Conservation (phyloP, 208 protist genomes). For the Leishmania amazonensis region DNA sequence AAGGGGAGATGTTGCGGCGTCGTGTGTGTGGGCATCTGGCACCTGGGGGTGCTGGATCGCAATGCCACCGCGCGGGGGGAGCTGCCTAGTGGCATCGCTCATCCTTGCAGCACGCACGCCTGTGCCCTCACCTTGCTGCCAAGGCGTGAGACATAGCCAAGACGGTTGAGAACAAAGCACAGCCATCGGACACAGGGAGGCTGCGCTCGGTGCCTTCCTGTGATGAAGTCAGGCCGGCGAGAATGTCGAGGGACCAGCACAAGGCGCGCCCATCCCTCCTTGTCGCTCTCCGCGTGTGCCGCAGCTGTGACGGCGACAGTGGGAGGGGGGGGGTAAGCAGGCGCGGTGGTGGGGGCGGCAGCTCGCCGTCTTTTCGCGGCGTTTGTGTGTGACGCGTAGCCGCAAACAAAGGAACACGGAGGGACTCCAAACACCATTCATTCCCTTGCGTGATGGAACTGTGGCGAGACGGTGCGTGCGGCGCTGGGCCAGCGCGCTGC, state of each 20-base stretch:
- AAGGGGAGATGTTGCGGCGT: background rate
- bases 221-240: slow-evolving; percentile 13
- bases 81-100: background rate
- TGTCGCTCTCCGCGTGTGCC: background rate
- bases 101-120: background rate
- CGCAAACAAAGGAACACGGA: slow-evolving; percentile 20
- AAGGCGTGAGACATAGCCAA: background rate
- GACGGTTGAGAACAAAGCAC: background rate
- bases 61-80: background rate
- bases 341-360: background rate
- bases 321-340: background rate
- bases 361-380: background rate
- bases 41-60: background rate
- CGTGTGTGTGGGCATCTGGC: background rate
- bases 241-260: background rate
- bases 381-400: slow-evolving; percentile 3
- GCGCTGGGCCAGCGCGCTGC: slow-evolving; percentile 2
- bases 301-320: background rate
- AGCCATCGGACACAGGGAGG: slow-evolving; percentile 6
- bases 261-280: background rate
- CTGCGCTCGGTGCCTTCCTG: slow-evolving; percentile 23
- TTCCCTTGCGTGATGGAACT: slow-evolving; percentile 12
- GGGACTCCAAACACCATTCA: background rate
- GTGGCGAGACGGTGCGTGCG: slow-evolving; percentile 10
- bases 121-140: background rate